Conservation (phyloP, 352 stramenopile species). For the Phytophthora kernoviae region DNA sequence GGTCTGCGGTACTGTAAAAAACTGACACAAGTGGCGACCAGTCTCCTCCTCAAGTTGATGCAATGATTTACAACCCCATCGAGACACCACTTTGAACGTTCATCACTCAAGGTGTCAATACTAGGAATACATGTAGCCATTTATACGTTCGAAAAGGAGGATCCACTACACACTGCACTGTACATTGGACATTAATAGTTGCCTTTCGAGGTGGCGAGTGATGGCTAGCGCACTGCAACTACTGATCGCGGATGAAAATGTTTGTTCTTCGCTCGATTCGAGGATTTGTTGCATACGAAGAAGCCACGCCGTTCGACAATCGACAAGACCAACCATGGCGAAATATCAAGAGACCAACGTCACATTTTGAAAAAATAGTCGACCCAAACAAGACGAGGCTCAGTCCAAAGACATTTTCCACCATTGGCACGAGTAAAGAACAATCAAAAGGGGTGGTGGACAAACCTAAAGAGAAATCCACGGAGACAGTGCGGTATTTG, state of each 20-base stretch:
- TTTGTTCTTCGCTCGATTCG: conserved; percentile 51
- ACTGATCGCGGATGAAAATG: conserved; percentile 45
- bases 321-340: background rate
- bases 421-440: conserved; percentile 25
- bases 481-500: conserved; percentile 26
- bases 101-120: background rate
- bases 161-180: background rate
- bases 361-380: conserved; percentile 4
- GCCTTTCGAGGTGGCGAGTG: conserved; percentile 19
- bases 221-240: conserved; percentile 24
- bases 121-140: background rate
- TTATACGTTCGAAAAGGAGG: background rate
- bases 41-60: background rate
- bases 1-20: conserved; percentile 6
- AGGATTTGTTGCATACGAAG: conserved; percentile 37
- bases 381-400: conserved; percentile 18
- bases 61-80: background rate
- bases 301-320: conserved; percentile 11
- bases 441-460: conserved; percentile 11
- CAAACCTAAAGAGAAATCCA: conserved; percentile 3
- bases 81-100: no score
- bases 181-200: background rate
- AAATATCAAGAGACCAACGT: background rate
- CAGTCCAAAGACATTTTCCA: background rate
- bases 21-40: background rate